Evolutionary conservation across 2,329 filamentous ascomycete genomes (phyloP).

Genomic region (Dactylellina drechsleri): DNA sequence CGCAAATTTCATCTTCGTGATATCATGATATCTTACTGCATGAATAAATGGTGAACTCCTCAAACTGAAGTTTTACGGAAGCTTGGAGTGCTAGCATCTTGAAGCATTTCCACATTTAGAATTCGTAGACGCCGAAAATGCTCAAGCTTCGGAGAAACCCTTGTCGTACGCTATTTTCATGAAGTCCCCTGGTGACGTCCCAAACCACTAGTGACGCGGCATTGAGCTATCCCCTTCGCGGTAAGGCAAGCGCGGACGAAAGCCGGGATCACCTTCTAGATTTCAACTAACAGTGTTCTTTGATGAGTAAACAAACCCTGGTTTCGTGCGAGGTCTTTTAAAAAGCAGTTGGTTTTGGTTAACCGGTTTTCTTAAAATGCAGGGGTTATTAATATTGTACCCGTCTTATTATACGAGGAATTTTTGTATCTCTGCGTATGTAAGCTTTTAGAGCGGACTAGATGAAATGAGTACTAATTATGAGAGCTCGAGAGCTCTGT

Average conservation of each 20-base stretch:
- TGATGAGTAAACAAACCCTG: conserved; percentile 9
- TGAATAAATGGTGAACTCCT: conserved; percentile 1
- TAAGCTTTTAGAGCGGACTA: too few relatives aligned
- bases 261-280: neutral
- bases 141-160: too few relatives aligned
- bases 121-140: too few relatives aligned
- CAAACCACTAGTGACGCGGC: neutral
- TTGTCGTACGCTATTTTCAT: too few relatives aligned
- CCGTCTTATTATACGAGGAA: too few relatives aligned
- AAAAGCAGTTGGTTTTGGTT: neutral
- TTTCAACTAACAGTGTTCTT: neutral
- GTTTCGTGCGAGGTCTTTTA: conserved; percentile 9
- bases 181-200: too few relatives aligned
- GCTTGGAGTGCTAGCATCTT: neutral
- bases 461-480: too few relatives aligned
- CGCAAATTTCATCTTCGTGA: neutral
- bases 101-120: too few relatives aligned
- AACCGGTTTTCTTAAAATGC: too few relatives aligned
- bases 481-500: too few relatives aligned
- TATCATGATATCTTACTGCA: conserved; percentile 31
- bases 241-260: conserved; percentile 13
- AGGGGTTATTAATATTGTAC: too few relatives aligned
- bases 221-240: neutral
- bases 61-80: neutral
- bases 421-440: too few relatives aligned